phyloP scores from a whole-genome alignment of 2,329 filamentous ascomycete genomes.

The Metarhizium guizhouense region DNA sequence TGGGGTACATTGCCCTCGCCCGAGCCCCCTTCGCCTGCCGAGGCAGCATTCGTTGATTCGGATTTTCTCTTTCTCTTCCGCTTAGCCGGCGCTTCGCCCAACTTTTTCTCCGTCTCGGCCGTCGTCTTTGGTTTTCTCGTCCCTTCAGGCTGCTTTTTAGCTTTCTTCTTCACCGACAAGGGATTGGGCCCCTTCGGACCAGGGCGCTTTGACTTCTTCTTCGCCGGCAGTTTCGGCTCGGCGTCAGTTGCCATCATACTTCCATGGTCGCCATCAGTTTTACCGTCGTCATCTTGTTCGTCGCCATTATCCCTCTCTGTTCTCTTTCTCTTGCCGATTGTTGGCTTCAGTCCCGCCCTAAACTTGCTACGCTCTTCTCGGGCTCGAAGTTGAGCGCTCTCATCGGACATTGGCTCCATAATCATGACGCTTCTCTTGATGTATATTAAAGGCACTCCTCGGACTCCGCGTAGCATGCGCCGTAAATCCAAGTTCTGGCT shows the following conservation, averaged over 20 bases:
- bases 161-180: conserved; percentile 61
- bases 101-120: conserved; percentile 21
- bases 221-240: conserved; percentile 20
- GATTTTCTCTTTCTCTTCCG: conserved; percentile 22
- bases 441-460: conserved; percentile 69
- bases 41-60: conserved; percentile 14
- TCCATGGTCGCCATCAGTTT: conserved; percentile 21
- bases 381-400: conserved; percentile 53
- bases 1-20: conserved; percentile 7
- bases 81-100: conserved; percentile 16
- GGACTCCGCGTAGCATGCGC: conserved; percentile 53
- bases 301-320: conserved; percentile 29
- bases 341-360: conserved; percentile 54
- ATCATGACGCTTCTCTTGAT: conserved; percentile 70
- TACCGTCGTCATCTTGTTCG: conserved; percentile 23
- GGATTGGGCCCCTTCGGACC: conserved; percentile 65
- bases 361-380: conserved; percentile 69
- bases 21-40: conserved; percentile 9
- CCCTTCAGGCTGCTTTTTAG: conserved; percentile 40
- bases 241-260: conserved; percentile 16
- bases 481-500: conserved; percentile 60
- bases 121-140: conserved; percentile 14
- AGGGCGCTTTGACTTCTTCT: conserved; percentile 48
- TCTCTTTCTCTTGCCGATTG: conserved; percentile 41
- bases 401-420: conserved; percentile 61